Base-by-base conservation (phyloP, 1,284 basidiomycete species). In the Austroboletus sp. region DNA sequence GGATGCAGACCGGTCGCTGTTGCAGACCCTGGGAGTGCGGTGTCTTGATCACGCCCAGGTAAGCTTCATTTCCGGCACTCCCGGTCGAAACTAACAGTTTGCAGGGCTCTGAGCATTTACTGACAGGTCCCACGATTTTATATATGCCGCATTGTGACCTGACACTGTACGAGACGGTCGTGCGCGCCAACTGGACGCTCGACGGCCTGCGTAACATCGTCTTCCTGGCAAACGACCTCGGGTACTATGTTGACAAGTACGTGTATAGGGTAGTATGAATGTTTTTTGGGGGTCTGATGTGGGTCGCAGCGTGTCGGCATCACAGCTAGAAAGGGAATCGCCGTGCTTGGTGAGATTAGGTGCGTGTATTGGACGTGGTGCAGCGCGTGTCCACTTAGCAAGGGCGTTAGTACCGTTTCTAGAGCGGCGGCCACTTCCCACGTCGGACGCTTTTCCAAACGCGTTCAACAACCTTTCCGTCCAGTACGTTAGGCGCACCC, bases 71-170 rank as follows among this genome's bases (percentile, higher is more conserved):
- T 32, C 41, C 32, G 27, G 12, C 43, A 12, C 43, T 27, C 25
- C 33, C 10, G 30, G 43, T 35, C 44, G 31, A 42, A 34, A 40
- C 58, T 52, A 4, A 58, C 35, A 16, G 39, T 32, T 29, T 41
- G 35, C 52, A 75, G 72, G 65, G 68, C 39, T 65, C 62, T 43
- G 58, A 57, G 36, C 66, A 75, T 52, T 51, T 59, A 11, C 41
- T 73, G 39, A 45, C 49, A 23, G 46, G 52, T 51, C 75, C 77
- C 50, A 85, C 81, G 39, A 68, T 87, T 45, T 69, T 79, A 44
- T 85, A 77, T 66, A 85, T 86, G 83, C 85, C 83, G 26, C 84
- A 87, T 60, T 87, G 85, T 58, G 82, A 85, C 58, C 57, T 81
- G 58, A 70, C 72, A 47, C 69, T 87, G 21, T 85, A 86, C 63